These are phyloP conservation scores for Yueomyces sp. DNA, from an alignment of 805 yeast genomes.

Conservation along the genomic window DNA sequence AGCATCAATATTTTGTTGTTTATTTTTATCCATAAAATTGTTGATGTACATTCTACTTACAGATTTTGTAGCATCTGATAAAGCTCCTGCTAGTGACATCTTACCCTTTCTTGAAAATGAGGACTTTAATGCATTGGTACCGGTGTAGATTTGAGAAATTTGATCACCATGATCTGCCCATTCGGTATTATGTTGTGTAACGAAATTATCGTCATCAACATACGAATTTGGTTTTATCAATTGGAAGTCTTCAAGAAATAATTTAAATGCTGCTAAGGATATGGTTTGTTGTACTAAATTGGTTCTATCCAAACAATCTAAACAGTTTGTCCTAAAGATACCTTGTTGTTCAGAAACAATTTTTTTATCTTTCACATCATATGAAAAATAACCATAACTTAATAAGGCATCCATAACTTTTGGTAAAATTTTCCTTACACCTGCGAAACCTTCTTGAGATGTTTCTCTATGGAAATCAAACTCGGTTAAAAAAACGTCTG, in stretches of 20 bases:
- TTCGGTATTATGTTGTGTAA: conserved; percentile 64
- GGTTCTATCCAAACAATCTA: conserved; percentile 91
- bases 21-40: conserved; percentile 83
- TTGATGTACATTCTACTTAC: conserved; percentile 92
- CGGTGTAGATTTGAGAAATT: conserved; percentile 88
- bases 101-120: conserved; percentile 91
- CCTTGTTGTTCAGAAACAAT: conserved; percentile 73
- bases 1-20: conserved; percentile 81
- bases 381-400: conserved; percentile 73
- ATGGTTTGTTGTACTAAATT: conserved; percentile 79
- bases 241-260: conserved; percentile 32
- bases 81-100: conserved; percentile 91
- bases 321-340: conserved; percentile 82
- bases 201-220: conserved; percentile 37
- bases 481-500: conserved; percentile 46
- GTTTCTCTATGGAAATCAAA: conserved; percentile 94
- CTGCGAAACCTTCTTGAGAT: conserved; percentile 77
- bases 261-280: conserved; percentile 55
- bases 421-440: conserved; percentile 59
- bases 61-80: conserved; percentile 94
- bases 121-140: conserved; percentile 92
- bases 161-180: conserved; percentile 99
- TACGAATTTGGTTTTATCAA: conserved; percentile 14
- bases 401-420: conserved; percentile 51
- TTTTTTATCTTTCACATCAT: conserved; percentile 42